Conservation (phyloP, 495 filamentous ascomycete genomes). For the Lophium mytilinum region DNA sequence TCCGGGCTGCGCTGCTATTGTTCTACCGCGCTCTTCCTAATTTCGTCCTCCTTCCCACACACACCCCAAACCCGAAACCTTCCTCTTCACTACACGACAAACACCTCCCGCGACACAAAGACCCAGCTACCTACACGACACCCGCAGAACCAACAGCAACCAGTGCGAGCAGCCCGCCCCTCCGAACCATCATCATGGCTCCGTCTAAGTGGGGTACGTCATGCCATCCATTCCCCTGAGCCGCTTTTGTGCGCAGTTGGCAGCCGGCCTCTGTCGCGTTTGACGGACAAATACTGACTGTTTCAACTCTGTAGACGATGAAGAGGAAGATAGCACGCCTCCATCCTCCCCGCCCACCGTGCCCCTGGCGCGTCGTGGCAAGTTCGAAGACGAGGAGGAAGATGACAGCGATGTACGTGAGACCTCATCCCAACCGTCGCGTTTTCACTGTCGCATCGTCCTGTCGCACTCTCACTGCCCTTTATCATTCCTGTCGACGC, state of each 20-base stretch:
- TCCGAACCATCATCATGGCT: constrained; percentile 10
- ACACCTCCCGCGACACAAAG: too few species aligned
- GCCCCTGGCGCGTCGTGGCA: constrained; percentile 48
- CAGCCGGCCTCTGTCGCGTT: neutral
- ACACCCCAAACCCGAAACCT: too few species aligned
- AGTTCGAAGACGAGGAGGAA: constrained; percentile 91
- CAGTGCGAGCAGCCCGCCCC: neutral
- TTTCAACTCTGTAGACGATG: constrained; percentile 46
- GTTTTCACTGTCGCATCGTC: neutral
- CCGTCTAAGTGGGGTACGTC: constrained; percentile 29
- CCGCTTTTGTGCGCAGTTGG: constrained; percentile 3
- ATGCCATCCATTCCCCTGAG: constrained; percentile 4
- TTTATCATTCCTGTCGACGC: neutral
- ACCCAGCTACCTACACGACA: too few species aligned
- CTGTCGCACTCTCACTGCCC: neutral
- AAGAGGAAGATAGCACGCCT: constrained; percentile 54
- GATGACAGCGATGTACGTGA: constrained; percentile 70
- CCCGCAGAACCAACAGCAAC: too few species aligned
- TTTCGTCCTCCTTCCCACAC: too few species aligned
- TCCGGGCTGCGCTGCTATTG: too few species aligned
- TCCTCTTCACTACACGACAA: too few species aligned
- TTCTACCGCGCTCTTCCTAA: too few species aligned
- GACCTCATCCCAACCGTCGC: neutral
- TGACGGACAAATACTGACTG: constrained; percentile 2
- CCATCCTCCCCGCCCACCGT: constrained; percentile 54